phyloP scores from a whole-genome alignment of 805 yeast genomes.

The Cyberlindnera mississippiensis region DNA sequence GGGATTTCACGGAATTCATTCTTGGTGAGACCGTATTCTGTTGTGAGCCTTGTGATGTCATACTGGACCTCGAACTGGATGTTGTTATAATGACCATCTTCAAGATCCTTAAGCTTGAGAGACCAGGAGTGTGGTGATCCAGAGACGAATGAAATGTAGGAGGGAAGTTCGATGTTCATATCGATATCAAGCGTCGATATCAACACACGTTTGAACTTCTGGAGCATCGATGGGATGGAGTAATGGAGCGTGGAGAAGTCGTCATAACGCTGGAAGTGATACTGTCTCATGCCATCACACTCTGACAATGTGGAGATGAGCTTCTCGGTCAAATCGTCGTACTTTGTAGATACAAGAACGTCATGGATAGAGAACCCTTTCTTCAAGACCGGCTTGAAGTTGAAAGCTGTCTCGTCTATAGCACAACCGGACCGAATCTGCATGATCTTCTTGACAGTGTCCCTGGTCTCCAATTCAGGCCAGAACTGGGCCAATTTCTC shows the following conservation, averaged over 20 bases:
- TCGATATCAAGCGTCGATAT: constrained; percentile 9
- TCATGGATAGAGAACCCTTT: constrained; percentile 12
- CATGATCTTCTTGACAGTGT: constrained; percentile 13
- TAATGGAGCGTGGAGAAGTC: constrained; percentile 5
- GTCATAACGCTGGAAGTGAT: constrained; percentile 11
- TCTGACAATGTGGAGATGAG: constrained; percentile 4
- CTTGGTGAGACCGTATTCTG: constrained; percentile 1
- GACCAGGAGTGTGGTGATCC: constrained; percentile 3
- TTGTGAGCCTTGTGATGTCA: constrained; percentile 9
- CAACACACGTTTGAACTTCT: constrained; percentile 12
- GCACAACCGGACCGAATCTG: constrained; percentile 6
- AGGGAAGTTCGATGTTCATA: constrained; percentile 8
- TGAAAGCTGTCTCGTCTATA: background rate
- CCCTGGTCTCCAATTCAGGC: constrained; percentile 10
- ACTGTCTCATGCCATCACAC: constrained; percentile 8
- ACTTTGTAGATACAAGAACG: constrained; percentile 7
- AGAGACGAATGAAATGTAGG: constrained; percentile 6
- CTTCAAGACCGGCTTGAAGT: constrained; percentile 11
- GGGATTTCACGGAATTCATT: constrained; percentile 15
- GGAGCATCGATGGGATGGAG: constrained; percentile 11
- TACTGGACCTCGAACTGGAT: constrained; percentile 15
- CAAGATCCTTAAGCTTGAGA: constrained; percentile 17
- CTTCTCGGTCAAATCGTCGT: constrained; percentile 8
- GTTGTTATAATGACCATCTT: constrained; percentile 24
- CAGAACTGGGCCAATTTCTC: constrained; percentile 7